phyloP scores from a whole-genome alignment of 164 flowering plant species.

The Annona squamosa region DNA sequence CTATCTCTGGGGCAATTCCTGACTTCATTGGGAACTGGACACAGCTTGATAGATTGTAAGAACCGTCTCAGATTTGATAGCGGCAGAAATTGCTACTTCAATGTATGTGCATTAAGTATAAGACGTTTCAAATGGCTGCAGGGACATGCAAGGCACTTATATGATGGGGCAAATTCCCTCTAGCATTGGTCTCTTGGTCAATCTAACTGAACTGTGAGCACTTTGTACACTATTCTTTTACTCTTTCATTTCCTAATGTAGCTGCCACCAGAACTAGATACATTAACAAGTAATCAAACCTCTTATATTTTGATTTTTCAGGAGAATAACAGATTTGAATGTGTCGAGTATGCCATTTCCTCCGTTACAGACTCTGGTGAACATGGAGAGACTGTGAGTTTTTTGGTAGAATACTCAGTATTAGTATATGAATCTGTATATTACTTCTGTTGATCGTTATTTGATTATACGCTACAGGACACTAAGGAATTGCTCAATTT shows the following conservation, averaged over 20 bases:
- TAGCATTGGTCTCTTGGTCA: constrained; percentile 33
- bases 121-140: constrained; percentile 18
- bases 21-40: constrained; percentile 72
- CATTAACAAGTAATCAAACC: background rate
- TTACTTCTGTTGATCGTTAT: background rate
- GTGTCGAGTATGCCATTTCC: constrained; percentile 46
- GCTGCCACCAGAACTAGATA: background rate
- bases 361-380: constrained; percentile 29
- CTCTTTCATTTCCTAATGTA: background rate
- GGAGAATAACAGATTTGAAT: constrained; percentile 66
- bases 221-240: background rate
- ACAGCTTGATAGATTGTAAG: constrained; percentile 43
- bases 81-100: background rate
- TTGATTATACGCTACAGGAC: constrained; percentile 30
- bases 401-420: background rate
- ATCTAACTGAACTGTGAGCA: constrained; percentile 20
- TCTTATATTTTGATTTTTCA: constrained; percentile 13
- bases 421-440: background rate
- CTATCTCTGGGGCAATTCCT: constrained; percentile 61
- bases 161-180: constrained; percentile 71
- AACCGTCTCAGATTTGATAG: background rate
- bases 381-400: constrained; percentile 44
- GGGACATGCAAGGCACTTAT: constrained; percentile 63
- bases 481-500: constrained; percentile 54
- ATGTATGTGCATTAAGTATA: background rate